A percentile compares a stretch with the other conserved stretches of the same genome.
Conservation (phyloP, 2,329 filamentous ascomycete genomes). For the Teratosphaeria nubilosa region DNA sequence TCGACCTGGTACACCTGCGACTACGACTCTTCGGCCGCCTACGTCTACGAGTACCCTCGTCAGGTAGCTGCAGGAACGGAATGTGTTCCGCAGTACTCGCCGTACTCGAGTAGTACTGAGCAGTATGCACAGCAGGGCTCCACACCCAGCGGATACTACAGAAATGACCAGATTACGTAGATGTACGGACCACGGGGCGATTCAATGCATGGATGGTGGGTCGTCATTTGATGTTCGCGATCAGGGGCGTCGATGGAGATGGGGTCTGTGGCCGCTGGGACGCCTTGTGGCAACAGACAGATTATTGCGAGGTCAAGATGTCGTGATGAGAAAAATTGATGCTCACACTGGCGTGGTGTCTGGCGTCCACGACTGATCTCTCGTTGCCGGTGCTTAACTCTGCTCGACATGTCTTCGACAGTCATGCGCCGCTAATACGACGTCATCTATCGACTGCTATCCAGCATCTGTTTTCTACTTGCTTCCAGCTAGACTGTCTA, state of each 20-base stretch:
- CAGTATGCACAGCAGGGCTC: constrained; percentile 18
- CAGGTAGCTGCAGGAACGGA: constrained; percentile 27
- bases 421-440: background rate
- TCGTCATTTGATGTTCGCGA: constrained; percentile 23
- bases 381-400: background rate
- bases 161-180: constrained; percentile 24
- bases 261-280: constrained; percentile 22
- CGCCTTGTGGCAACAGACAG: constrained; percentile 17
- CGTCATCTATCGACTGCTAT: background rate
- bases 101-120: constrained; percentile 11
- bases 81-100: constrained; percentile 25
- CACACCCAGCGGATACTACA: constrained; percentile 16
- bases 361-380: background rate
- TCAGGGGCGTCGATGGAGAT: constrained; percentile 24
- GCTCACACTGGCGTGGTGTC: background rate
- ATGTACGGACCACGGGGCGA: constrained; percentile 16
- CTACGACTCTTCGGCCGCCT: constrained; percentile 17
- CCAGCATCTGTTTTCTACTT: background rate
- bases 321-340: background rate
- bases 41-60: constrained; percentile 24
- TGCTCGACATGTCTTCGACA: background rate
- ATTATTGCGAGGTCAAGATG: constrained; percentile 11
- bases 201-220: constrained; percentile 20
- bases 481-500: constrained; percentile 10
- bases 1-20: constrained; percentile 29